Conservation (phyloP, 2,329 filamentous ascomycete species). For the Aspergillus niger region DNA sequence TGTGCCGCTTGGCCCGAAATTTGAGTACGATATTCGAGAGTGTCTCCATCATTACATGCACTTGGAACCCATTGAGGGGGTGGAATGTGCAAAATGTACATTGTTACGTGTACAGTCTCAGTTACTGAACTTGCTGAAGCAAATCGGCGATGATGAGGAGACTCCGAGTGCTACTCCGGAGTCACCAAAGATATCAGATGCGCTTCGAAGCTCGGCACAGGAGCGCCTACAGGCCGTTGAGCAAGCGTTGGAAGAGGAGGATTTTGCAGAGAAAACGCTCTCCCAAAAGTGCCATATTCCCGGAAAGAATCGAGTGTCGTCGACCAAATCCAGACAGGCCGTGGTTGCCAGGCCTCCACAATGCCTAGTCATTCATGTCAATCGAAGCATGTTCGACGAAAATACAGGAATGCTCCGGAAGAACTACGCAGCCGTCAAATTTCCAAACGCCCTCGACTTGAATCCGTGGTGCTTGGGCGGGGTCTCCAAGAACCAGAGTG, state of each 20-base stretch:
- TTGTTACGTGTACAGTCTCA: constrained; percentile 62
- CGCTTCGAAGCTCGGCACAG: constrained; percentile 45
- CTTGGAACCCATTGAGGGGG: constrained; percentile 81
- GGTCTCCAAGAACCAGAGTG: constrained; percentile 28
- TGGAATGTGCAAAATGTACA: constrained; percentile 91
- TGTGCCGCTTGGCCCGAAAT: constrained; percentile 70
- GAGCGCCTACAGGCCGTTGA: constrained; percentile 67
- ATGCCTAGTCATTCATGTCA: constrained; percentile 82
- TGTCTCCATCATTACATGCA: constrained; percentile 82
- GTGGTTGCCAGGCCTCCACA: constrained; percentile 80
- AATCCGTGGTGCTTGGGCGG: constrained; percentile 83
- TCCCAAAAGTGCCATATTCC: constrained; percentile 66
- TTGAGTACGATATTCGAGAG: constrained; percentile 71
- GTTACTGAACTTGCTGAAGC: constrained; percentile 49
- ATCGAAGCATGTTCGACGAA: constrained; percentile 88
- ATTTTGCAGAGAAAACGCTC: constrained; percentile 72
- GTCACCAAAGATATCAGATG: constrained; percentile 33
- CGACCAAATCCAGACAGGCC: constrained; percentile 87
- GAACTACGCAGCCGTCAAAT: constrained; percentile 77
- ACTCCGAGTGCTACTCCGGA: constrained; percentile 20
- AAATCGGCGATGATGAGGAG: constrained; percentile 43
- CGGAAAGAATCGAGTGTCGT: constrained; percentile 67
- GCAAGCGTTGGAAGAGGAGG: constrained; percentile 72
- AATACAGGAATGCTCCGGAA: constrained; percentile 77
- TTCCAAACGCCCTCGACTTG: constrained; percentile 73